These are phyloP conservation scores for Alternaria conjuncta DNA, from an alignment of 2,329 filamentous ascomycete species.

Conservation along the genomic window DNA sequence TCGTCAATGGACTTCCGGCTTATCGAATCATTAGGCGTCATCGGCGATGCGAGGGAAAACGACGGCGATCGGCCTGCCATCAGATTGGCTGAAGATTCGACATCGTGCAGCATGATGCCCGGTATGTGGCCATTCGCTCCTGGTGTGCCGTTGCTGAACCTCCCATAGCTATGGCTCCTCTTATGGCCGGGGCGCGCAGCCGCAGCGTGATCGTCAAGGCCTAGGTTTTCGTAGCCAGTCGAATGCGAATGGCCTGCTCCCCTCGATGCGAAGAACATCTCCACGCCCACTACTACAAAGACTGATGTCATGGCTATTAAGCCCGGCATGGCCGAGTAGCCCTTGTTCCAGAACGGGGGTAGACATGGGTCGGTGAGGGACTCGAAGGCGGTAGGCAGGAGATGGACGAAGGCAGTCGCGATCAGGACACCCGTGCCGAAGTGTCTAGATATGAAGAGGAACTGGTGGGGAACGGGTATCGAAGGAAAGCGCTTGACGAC, in stretches of 20 bases:
- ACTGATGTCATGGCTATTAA: constrained; percentile 50
- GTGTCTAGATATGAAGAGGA: constrained; percentile 50
- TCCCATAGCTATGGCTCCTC: constrained; percentile 41
- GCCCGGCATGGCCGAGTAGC: constrained; percentile 49
- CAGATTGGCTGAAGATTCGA: constrained; percentile 41
- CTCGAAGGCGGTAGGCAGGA: constrained; percentile 50
- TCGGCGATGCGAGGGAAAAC: constrained; percentile 31
- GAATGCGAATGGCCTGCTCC: constrained; percentile 66
- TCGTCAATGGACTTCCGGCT: constrained; percentile 22
- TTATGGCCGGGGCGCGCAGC: constrained; percentile 32
- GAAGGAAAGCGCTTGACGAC: constrained; percentile 48
- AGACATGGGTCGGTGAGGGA: constrained; percentile 51
- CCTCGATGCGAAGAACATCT: constrained; percentile 84
- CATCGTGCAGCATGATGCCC: constrained; percentile 41
- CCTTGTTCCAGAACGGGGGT: constrained; percentile 48
- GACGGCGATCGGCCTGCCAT: constrained; percentile 45
- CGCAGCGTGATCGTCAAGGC: constrained; percentile 26
- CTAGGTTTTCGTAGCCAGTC: constrained; percentile 57
- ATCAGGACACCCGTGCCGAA: constrained; percentile 52
- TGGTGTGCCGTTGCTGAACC: constrained; percentile 33
- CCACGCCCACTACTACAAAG: constrained; percentile 76
- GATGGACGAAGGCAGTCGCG: constrained; percentile 50
- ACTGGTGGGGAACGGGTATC: constrained; percentile 47
- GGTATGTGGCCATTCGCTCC: constrained; percentile 33
- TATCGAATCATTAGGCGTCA: constrained; percentile 15